These are phyloP conservation scores for Syzygium oleosum DNA, from an alignment of 345 rosid genomes.

Conservation along the genomic window DNA sequence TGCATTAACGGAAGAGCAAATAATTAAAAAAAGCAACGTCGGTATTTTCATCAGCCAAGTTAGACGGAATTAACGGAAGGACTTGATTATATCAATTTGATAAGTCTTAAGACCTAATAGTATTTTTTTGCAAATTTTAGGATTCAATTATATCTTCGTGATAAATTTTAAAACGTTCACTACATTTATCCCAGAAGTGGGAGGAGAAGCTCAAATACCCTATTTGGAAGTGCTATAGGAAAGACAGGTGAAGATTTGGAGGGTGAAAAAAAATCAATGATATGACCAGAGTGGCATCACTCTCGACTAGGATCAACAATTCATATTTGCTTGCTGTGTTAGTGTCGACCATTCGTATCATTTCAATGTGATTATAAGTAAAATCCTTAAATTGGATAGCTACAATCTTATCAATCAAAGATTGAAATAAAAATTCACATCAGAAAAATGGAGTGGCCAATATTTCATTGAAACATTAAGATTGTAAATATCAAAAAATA, in stretches of 20 bases:
- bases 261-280: neutral
- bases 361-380: neutral
- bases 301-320: neutral
- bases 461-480: neutral
- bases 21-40: too few relatives aligned
- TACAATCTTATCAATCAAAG: neutral
- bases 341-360: neutral
- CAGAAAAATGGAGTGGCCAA: neutral
- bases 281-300: neutral
- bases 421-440: neutral
- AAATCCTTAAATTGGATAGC: neutral
- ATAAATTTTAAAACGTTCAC: too few relatives aligned
- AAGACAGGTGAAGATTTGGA: neutral
- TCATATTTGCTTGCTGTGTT: rapidly evolving
- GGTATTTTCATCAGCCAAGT: too few relatives aligned
- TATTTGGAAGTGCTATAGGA: neutral
- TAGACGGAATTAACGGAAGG: too few relatives aligned
- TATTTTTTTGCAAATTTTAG: too few relatives aligned
- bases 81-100: too few relatives aligned
- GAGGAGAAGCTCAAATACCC: neutral
- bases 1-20: too few relatives aligned
- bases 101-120: too few relatives aligned
- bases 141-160: too few relatives aligned
- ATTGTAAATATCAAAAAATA: neutral
- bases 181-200: neutral